Evolutionary conservation across 345 rosid genomes (phyloP).

Genomic region (Acer negundo): DNA sequence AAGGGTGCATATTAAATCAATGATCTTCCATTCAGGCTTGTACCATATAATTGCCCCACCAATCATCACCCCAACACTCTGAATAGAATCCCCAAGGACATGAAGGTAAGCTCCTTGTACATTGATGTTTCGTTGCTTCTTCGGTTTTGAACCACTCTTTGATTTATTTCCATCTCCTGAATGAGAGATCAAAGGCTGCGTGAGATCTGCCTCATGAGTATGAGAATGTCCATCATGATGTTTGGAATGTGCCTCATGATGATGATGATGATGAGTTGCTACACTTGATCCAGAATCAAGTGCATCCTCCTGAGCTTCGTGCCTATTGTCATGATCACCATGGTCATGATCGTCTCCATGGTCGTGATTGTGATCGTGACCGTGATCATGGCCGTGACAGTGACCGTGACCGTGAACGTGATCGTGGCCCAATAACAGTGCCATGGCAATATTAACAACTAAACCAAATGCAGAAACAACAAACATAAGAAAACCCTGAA

Average conservation of each 20-base stretch:
- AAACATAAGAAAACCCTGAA: conserved; percentile 66
- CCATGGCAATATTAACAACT: conserved; percentile 61
- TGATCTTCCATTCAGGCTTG: conserved; percentile 67
- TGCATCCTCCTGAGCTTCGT: neutral
- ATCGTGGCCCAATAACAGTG: conserved; percentile 57
- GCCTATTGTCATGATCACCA: conserved; percentile 7
- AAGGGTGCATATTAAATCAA: conserved; percentile 72
- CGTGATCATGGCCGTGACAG: conserved; percentile 31
- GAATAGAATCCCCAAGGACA: conserved; percentile 74
- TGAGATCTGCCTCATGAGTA: conserved; percentile 27
- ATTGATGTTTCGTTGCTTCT: conserved; percentile 56
- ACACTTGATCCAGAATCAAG: conserved; percentile 16
- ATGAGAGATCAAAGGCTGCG: conserved; percentile 36
- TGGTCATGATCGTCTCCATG: conserved; percentile 32
- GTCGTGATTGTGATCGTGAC: conserved; percentile 23
- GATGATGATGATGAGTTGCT: conserved; percentile 26
- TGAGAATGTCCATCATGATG: conserved; percentile 31
- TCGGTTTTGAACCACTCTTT: conserved; percentile 21
- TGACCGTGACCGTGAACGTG: conserved; percentile 48
- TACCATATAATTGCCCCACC: conserved; percentile 74
- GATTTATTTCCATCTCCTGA: conserved; percentile 24
- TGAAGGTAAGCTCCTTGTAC: conserved; percentile 74
- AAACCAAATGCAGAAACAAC: conserved; percentile 61
- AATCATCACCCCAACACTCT: conserved; percentile 76
- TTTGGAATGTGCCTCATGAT: conserved; percentile 14